phyloP scores from a whole-genome alignment of 2,329 filamentous ascomycete genomes.

The Thelonectria discophora region DNA sequence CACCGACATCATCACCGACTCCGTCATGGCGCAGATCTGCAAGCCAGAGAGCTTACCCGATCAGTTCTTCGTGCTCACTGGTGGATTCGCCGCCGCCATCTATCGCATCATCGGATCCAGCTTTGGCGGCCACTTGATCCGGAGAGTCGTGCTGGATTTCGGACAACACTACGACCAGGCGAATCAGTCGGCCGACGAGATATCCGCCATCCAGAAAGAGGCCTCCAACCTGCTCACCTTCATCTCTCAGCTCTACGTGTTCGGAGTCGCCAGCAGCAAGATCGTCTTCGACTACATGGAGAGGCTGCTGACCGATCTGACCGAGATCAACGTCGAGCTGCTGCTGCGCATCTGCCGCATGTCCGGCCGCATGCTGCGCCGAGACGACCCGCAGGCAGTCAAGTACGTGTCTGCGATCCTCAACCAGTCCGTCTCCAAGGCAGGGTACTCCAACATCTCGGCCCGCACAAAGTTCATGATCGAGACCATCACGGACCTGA shows the following conservation, averaged over 20 bases:
- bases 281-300: constrained; percentile 93
- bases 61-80: constrained; percentile 89
- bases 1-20: constrained; percentile 79
- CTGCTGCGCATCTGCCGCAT: constrained; percentile 84
- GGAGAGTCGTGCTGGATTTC: constrained; percentile 80
- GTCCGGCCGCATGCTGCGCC: constrained; percentile 82
- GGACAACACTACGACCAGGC: constrained; percentile 67
- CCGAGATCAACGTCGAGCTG: constrained; percentile 88
- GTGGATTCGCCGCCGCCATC: constrained; percentile 86
- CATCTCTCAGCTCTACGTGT: constrained; percentile 88
- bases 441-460: constrained; percentile 76
- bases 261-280: constrained; percentile 83
- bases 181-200: constrained; percentile 52
- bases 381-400: constrained; percentile 86
- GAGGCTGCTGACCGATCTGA: constrained; percentile 76
- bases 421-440: constrained; percentile 73
- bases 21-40: constrained; percentile 80
- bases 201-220: constrained; percentile 47
- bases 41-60: constrained; percentile 83
- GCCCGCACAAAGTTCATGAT: constrained; percentile 97
- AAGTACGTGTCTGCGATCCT: constrained; percentile 88
- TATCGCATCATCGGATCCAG: constrained; percentile 90
- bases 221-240: constrained; percentile 81
- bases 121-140: constrained; percentile 87
- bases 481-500: constrained; percentile 91